Conservation (phyloP, 2,329 filamentous ascomycete genomes). For the Aspergillus sojae region DNA sequence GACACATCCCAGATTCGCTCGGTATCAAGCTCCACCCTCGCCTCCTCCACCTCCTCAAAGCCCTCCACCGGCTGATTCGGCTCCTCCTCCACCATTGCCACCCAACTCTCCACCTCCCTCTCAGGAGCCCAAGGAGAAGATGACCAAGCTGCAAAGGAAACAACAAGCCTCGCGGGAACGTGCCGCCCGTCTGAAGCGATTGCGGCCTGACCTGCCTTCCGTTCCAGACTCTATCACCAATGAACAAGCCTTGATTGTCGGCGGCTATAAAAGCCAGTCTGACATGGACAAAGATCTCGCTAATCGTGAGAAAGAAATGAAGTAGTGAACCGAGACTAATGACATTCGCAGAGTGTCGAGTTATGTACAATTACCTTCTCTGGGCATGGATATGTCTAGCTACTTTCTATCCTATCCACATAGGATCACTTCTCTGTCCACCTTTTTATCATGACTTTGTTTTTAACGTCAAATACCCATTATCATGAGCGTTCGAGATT, state of each 20-base stretch:
- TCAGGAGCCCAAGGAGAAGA: conserved; percentile 21
- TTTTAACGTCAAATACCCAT: conserved; percentile 26
- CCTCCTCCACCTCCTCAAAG: conserved; percentile 29
- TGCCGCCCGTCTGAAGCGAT: conserved; percentile 30
- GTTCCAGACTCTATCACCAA: conserved; percentile 32
- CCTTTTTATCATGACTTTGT: conserved; percentile 10
- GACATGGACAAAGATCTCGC: conserved; percentile 37
- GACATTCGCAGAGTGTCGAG: not conserved
- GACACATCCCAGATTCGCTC: conserved; percentile 39
- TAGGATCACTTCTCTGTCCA: conserved; percentile 1
- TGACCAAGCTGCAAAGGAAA: conserved; percentile 31
- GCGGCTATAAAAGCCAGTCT: conserved; percentile 34
- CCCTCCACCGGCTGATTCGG: conserved; percentile 21
- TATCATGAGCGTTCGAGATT: conserved; percentile 11
- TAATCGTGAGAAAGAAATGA: conserved; percentile 25
- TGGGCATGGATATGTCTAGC: not conserved
- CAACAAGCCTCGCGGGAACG: conserved; percentile 32
- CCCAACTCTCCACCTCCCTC: conserved; percentile 23
- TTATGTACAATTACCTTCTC: not conserved
- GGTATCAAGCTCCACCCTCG: conserved; percentile 27
- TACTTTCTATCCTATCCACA: not conserved
- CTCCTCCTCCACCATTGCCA: conserved; percentile 28
- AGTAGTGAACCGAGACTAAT: conserved; percentile 7
- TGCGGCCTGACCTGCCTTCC: conserved; percentile 34
- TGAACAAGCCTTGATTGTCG: conserved; percentile 32